Conservation (phyloP, 768 basidiomycete species). For the Rossbeevera mucosa region DNA sequence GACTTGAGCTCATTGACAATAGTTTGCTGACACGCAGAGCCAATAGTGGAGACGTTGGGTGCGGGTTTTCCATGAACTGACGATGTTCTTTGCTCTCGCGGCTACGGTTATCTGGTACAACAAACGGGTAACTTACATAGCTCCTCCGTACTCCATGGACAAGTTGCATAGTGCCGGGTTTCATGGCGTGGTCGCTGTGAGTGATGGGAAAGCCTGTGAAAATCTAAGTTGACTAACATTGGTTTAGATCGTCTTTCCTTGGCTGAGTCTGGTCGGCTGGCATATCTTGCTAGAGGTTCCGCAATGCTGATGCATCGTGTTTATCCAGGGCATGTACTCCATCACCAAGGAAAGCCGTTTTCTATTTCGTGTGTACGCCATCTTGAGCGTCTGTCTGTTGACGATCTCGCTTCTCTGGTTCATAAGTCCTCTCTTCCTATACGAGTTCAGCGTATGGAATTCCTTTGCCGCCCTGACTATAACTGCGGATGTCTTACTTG, state of each 20-base stretch:
- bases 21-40: neutral
- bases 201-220: constrained; percentile 10
- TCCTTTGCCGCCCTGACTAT: constrained; percentile 46
- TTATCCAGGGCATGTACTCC: constrained; percentile 43
- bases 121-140: constrained; percentile 37
- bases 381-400: constrained; percentile 37
- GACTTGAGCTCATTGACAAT: neutral
- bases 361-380: constrained; percentile 37
- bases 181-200: constrained; percentile 37
- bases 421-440: constrained; percentile 34
- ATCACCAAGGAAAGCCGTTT: constrained; percentile 42
- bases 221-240: neutral
- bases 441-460: constrained; percentile 31
- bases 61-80: constrained; percentile 44
- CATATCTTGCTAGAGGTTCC: neutral
- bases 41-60: constrained; percentile 46
- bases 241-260: constrained; percentile 40
- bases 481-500: constrained; percentile 37
- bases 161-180: constrained; percentile 41
- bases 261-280: constrained; percentile 40
- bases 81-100: constrained; percentile 46
- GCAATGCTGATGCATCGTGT: neutral
- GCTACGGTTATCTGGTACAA: constrained; percentile 47
- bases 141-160: constrained; percentile 33
- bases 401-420: constrained; percentile 41